Conservation (phyloP, 352 stramenopile genomes). For the Achlya hypogyna region DNA sequence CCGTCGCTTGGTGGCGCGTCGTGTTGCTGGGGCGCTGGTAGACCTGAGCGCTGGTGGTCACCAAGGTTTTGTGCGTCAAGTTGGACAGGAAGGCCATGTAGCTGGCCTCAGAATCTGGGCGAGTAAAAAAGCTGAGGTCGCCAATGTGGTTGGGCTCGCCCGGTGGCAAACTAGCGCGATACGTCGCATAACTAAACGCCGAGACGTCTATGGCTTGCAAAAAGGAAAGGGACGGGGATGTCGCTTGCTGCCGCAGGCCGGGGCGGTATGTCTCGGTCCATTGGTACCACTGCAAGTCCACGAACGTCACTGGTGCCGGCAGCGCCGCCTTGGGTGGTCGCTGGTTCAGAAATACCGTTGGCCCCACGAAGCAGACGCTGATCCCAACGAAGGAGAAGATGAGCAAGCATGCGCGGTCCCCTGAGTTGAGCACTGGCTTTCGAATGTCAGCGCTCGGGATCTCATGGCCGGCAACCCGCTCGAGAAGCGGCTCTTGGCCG, state of each 20-base stretch:
- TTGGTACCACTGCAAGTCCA: constrained; percentile 7
- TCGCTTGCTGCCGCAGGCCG: background rate
- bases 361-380: background rate
- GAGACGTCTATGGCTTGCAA: background rate
- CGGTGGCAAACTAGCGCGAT: background rate
- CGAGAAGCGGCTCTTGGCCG: constrained; percentile 4
- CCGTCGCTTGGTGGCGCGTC: background rate
- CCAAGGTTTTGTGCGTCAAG: background rate
- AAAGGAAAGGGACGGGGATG: background rate
- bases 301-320: background rate
- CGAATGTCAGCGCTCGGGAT: no score
- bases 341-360: background rate
- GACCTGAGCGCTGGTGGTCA: background rate
- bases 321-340: background rate
- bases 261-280: background rate
- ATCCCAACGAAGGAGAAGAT: constrained; percentile 9
- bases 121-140: background rate
- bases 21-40: background rate
- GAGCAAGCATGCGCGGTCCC: constrained; percentile 10
- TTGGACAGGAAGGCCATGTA: background rate
- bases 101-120: background rate
- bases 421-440: constrained; percentile 16
- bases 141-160: no score
- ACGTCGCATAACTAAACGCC: background rate
- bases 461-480: background rate